phyloP scores from a whole-genome alignment of 352 stramenopile species.

The Pythium biforme region DNA sequence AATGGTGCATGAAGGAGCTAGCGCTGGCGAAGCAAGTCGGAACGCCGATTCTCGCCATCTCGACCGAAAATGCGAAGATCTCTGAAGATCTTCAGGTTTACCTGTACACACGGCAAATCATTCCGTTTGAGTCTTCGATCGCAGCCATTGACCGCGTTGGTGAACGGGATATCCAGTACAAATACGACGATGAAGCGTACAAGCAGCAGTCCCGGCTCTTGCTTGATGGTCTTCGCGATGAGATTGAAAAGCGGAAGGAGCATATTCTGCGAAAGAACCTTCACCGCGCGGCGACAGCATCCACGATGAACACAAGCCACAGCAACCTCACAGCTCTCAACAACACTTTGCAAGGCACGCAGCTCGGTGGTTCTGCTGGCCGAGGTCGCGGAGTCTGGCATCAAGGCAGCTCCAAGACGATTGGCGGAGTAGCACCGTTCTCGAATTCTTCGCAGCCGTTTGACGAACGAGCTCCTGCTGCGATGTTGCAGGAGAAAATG shows the following conservation, averaged over 20 bases:
- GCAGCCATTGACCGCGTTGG: slow-evolving; percentile 42
- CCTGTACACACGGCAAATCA: slow-evolving; percentile 78
- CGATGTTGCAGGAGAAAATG: slow-evolving; percentile 24
- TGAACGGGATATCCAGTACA: slow-evolving; percentile 47
- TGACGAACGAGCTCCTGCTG: slow-evolving; percentile 21
- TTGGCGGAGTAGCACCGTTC: slow-evolving; percentile 12
- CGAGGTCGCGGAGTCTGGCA: slow-evolving; percentile 19
- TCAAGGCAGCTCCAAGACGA: slow-evolving; percentile 18
- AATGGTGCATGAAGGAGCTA: slow-evolving; percentile 67
- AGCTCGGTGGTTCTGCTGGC: background rate
- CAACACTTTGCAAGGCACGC: background rate
- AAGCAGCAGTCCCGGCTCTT: slow-evolving; percentile 67
- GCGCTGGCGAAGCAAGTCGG: slow-evolving; percentile 71
- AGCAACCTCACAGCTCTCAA: slow-evolving; percentile 7
- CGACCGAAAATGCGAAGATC: slow-evolving; percentile 63
- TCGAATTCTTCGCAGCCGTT: slow-evolving; percentile 18
- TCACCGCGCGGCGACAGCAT: slow-evolving; percentile 20
- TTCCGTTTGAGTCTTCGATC: slow-evolving; percentile 76
- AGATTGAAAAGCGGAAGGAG: slow-evolving; percentile 83
- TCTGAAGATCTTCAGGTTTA: slow-evolving; percentile 86
- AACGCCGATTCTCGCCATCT: slow-evolving; percentile 77
- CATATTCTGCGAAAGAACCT: slow-evolving; percentile 59
- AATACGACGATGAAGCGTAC: slow-evolving; percentile 71
- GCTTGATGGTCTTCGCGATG: slow-evolving; percentile 73
- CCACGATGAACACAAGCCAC: slow-evolving; percentile 20